Base-by-base conservation (phyloP, 371 early-diverging fungal genomes). In the Apophysomyces elegans region DNA sequence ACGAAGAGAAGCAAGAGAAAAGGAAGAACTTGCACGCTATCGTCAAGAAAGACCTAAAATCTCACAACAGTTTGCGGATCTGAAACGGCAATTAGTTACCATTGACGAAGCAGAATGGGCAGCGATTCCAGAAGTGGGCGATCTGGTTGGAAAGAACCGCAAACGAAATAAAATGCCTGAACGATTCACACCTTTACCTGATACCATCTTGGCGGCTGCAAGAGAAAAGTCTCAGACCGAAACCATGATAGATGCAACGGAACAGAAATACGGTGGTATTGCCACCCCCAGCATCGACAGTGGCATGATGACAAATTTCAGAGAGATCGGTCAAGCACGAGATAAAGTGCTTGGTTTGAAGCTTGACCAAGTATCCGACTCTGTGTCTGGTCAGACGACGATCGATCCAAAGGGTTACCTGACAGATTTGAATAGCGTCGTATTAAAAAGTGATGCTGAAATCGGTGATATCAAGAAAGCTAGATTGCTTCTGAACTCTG, bases 391-490 rank as follows among this genome's bases (percentile, higher is more conserved):
- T 12, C 88, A 90, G 75, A 93, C 89, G 8, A 93, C 86, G 2
- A 88, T 97, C 37, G 98, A 98, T 68, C 95, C 97, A 2, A 93
- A 92, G 62, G 98, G 98, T 7, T 99, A 98, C 71, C 75, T 98
- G 62, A 96, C 98, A 0, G 96, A 93, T 66, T 85, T 99, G 43
- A 92, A 91, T 72, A 91, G 92, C 69, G 85, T 95, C 1, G 89
- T 87, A 0, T 79, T 93, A 21, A 93, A 93, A 68, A 91, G 87
- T 57, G 94, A 89, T 41, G 91, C 96, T 1, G 98, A 96, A 67
- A 93, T 99, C 66, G 93, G 94, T 46, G 98, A 98, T 80, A 88
- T 97, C 64, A 94, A 95, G 67, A 93, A 94, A 63, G 97, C 99
- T 0, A 86, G 98, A 7, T 77, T 90, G 44, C 77, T 99, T 59